A percentile compares a stretch with the other conserved stretches of the same genome.
phyloP scores from a whole-genome alignment of 2,329 filamentous ascomycete genomes.

The Aspergillus ustus region DNA sequence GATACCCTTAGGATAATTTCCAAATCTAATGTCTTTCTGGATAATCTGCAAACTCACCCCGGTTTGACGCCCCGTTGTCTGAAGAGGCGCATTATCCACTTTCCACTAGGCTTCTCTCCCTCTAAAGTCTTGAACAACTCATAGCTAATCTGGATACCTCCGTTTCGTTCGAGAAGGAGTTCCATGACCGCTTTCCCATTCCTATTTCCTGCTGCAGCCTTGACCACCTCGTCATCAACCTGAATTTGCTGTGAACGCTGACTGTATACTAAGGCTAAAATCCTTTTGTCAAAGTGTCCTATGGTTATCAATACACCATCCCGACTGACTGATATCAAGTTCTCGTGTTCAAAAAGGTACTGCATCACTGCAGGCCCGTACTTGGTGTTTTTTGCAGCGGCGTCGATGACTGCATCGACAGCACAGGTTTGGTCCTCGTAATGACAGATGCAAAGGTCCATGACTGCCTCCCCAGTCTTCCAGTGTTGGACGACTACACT shows the following conservation, averaged over 20 bases:
- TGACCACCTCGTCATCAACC: background rate
- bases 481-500: background rate
- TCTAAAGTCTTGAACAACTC: background rate
- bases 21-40: background rate
- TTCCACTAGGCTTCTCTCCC: background rate
- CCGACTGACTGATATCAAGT: background rate
- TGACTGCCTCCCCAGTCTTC: background rate
- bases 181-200: background rate
- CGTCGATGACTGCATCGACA: background rate
- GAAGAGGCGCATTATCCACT: background rate
- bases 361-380: background rate
- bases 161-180: background rate
- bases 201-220: background rate
- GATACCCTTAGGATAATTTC: conserved; percentile 13
- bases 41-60: background rate
- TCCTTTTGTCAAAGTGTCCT: background rate
- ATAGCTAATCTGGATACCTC: background rate
- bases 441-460: background rate
- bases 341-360: background rate
- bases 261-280: background rate
- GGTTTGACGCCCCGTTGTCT: background rate
- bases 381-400: background rate
- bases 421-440: background rate
- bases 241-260: background rate
- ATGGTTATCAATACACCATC: background rate